Conservation (phyloP, 2,329 filamentous ascomycete genomes). For the Coniosporium tulheliwenetii region DNA sequence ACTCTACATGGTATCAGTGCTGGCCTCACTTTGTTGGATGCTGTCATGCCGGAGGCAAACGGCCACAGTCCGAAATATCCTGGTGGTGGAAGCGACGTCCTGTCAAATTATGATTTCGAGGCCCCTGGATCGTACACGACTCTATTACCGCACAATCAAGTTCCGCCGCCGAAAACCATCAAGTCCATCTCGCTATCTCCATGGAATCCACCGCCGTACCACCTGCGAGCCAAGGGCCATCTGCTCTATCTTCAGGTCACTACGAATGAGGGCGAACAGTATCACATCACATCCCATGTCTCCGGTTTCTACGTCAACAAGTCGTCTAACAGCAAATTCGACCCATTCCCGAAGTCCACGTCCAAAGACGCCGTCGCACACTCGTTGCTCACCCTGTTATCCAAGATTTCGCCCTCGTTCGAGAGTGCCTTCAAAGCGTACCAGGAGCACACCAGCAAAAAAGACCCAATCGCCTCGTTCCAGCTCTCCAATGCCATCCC, state of each 20-base stretch:
- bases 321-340: constrained; percentile 88
- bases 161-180: constrained; percentile 70
- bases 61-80: constrained; percentile 7
- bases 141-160: constrained; percentile 51
- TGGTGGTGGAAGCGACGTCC: constrained; percentile 12
- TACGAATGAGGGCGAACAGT: constrained; percentile 88
- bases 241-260: constrained; percentile 78
- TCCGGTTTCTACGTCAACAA: constrained; percentile 97
- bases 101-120: constrained; percentile 53
- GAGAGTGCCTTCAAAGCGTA: constrained; percentile 57
- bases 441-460: constrained; percentile 70
- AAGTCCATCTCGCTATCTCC: constrained; percentile 78
- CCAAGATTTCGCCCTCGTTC: constrained; percentile 72
- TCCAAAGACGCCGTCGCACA: constrained; percentile 70
- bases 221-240: constrained; percentile 82
- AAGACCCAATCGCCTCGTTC: constrained; percentile 82
- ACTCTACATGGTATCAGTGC: constrained; percentile 72
- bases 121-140: constrained; percentile 50
- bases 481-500: constrained; percentile 93
- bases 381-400: constrained; percentile 70
- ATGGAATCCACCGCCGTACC: constrained; percentile 92
- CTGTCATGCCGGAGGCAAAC: constrained; percentile 36
- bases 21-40: constrained; percentile 76
- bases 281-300: constrained; percentile 83
- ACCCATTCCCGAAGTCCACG: constrained; percentile 64